These are phyloP conservation scores for Aristolochia fimbriata DNA, from an alignment of 164 flowering plant species.

Conservation along the genomic window DNA sequence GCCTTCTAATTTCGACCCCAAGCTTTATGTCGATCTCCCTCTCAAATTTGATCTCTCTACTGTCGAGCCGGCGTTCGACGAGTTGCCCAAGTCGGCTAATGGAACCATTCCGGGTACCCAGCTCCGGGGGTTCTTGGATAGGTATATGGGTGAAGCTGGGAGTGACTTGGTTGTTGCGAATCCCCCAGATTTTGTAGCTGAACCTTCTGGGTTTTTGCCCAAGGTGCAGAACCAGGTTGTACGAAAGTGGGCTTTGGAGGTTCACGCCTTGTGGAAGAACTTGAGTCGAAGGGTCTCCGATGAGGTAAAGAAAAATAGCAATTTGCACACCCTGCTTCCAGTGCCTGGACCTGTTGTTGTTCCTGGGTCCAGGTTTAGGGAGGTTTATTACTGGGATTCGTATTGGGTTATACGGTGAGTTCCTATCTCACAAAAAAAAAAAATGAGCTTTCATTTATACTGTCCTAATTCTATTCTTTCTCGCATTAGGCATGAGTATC, in stretches of 20 bases:
- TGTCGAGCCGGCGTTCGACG: slow-evolving; percentile 34
- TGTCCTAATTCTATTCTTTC: too few relatives aligned
- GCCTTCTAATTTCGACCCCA: slow-evolving; percentile 51
- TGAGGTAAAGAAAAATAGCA: slow-evolving; percentile 31
- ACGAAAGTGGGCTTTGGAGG: slow-evolving; percentile 74
- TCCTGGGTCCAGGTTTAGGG: slow-evolving; percentile 83
- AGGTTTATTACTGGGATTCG: slow-evolving; percentile 98
- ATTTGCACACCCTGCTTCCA: slow-evolving; percentile 64
- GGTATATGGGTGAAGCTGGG: slow-evolving; percentile 50
- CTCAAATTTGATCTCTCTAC: slow-evolving; percentile 34
- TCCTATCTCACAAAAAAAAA: not conserved
- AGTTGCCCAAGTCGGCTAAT: slow-evolving; percentile 24
- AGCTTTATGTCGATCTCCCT: slow-evolving; percentile 61
- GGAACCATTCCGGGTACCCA: slow-evolving; percentile 31
- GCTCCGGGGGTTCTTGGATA: slow-evolving; percentile 31
- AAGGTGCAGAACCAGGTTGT: slow-evolving; percentile 40
- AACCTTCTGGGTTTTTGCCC: slow-evolving; percentile 64
- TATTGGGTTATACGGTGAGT: slow-evolving; percentile 80
- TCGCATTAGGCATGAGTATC: too few relatives aligned
- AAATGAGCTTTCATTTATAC: not conserved
- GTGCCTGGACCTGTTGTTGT: slow-evolving; percentile 44
- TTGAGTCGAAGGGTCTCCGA: slow-evolving; percentile 59
- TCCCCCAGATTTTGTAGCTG: slow-evolving; percentile 53
- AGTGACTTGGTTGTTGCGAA: slow-evolving; percentile 43
- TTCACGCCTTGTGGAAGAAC: slow-evolving; percentile 81